These are phyloP conservation scores for Cercospora sp. DNA, from an alignment of 2,329 filamentous ascomycete species.

Conservation along the genomic window DNA sequence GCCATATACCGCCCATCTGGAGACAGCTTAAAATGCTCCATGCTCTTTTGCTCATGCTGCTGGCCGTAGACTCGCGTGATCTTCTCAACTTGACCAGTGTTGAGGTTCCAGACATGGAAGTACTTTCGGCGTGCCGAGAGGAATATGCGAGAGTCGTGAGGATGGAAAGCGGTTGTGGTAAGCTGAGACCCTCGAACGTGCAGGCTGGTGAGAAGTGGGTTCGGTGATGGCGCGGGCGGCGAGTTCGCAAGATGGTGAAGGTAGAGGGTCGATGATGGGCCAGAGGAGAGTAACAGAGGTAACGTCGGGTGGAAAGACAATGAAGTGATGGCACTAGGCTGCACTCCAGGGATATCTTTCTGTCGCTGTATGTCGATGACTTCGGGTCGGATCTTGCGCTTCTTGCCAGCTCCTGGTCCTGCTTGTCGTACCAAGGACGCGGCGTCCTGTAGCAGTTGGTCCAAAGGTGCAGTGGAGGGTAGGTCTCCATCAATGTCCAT, in stretches of 20 bases:
- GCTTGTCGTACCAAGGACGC: slow-evolving; percentile 61
- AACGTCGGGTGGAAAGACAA: slow-evolving; percentile 87
- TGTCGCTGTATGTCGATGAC: slow-evolving; percentile 86
- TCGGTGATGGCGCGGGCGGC: slow-evolving; percentile 70
- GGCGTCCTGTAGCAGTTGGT: slow-evolving; percentile 75
- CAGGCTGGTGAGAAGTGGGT: slow-evolving; percentile 86
- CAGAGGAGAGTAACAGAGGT: slow-evolving; percentile 86
- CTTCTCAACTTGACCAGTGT: slow-evolving; percentile 79
- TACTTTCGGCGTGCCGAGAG: slow-evolving; percentile 85
- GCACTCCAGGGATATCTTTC: slow-evolving; percentile 77
- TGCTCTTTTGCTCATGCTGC: slow-evolving; percentile 78
- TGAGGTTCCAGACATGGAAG: slow-evolving; percentile 92
- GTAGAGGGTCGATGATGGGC: slow-evolving; percentile 79
- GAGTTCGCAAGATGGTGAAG: slow-evolving; percentile 82
- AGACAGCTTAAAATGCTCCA: slow-evolving; percentile 87
- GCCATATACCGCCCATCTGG: slow-evolving; percentile 86
- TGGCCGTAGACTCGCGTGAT: slow-evolving; percentile 74
- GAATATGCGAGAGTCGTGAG: slow-evolving; percentile 72
- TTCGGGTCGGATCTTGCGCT: slow-evolving; percentile 77
- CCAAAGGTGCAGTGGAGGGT: slow-evolving; percentile 72
- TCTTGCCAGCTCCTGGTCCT: slow-evolving; percentile 54
- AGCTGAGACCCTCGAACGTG: slow-evolving; percentile 84
- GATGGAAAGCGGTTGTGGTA: slow-evolving; percentile 77
- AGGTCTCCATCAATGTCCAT: slow-evolving; percentile 59
- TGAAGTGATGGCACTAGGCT: slow-evolving; percentile 75